These are phyloP conservation scores for Dactylella cylindrospora DNA, from an alignment of 2,329 filamentous ascomycete genomes.

Conservation along the genomic window DNA sequence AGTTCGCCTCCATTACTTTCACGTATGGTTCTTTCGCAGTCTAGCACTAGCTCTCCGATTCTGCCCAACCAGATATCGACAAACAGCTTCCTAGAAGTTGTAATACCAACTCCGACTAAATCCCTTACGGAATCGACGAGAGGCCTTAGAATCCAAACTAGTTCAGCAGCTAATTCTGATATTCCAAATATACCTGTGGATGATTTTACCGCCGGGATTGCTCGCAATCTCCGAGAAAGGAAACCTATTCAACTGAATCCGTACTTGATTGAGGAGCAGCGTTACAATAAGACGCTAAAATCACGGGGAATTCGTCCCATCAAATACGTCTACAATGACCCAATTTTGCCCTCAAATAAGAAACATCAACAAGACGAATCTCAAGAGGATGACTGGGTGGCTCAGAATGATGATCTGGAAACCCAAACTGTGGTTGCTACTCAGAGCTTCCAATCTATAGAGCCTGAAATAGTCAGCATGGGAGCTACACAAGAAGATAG, in stretches of 20 bases:
- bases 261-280: conserved; percentile 47
- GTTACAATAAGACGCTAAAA: conserved; percentile 46
- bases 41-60: conserved; percentile 3
- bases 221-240: conserved; percentile 46
- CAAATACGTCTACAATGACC: conserved; percentile 41
- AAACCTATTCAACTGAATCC: conserved; percentile 49
- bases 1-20: conserved; percentile 30
- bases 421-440: conserved; percentile 17
- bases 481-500: conserved; percentile 8
- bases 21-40: not conserved
- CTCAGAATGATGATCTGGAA: conserved; percentile 26
- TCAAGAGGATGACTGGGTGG: conserved; percentile 47
- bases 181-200: conserved; percentile 10
- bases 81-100: conserved; percentile 7
- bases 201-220: conserved; percentile 34
- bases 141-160: conserved; percentile 5
- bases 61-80: conserved; percentile 16
- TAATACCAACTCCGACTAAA: conserved; percentile 12
- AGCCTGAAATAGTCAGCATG: conserved; percentile 2
- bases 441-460: conserved; percentile 25
- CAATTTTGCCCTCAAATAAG: conserved; percentile 19
- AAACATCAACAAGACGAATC: conserved; percentile 43
- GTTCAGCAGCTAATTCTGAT: conserved; percentile 13
- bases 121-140: conserved; percentile 22
- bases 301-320: conserved; percentile 47